Evolutionary conservation across 192 early-diverging fungal species (phyloP), one percentile per base, ranked within the genome.

Genomic region (Backusella tarrabulga): DNA sequence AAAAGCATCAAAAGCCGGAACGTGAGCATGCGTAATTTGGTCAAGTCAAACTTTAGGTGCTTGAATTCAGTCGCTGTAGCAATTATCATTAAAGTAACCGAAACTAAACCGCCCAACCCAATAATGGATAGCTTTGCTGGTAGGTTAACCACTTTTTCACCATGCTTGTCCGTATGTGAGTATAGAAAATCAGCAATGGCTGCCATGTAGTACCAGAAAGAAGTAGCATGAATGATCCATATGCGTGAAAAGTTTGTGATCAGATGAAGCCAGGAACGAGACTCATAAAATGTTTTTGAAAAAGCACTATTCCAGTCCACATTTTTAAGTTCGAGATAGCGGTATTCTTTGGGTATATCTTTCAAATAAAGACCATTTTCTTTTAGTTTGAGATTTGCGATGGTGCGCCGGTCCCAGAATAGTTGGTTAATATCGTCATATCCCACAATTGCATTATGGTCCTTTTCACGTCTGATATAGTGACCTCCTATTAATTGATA

Each of bases 351-450:
- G 2, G 85, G 81, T 46, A 87, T 81, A 67, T 88, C 88, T 84
- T 89, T 87, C 38, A 93, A 84, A 44, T 84, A 72, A 15, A 80
- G 34, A 74, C 85, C 87, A 17, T 40, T 41, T 76, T 85, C 86
- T 34, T 86, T 85, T 42, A 90, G 82, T 71, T 74, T 74, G 63
- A 90, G 83, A 17, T 50, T 68, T 17, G 85, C 87, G 72, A 93
- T 82, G 1, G 84, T 79, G 67, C 88, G 83, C 46, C 84, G 84
- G 12, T 83, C 81, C 91, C 91, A 92, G 72, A 93, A 93, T 38
- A 91, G 76, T 78, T 93, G 90, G 76, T 93, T 93, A 52, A 92
- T 82, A 69, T 91, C 89, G 77, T 90, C 91, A 68, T 92, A 92
- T n/a, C 91, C 91, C 71, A 92, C 88, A 40, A 86, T 90, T 74